A percentile compares a stretch with the other conserved stretches of the same genome.
phyloP scores from a whole-genome alignment of 2,329 filamentous ascomycete species.

The Laburnicola sp. region DNA sequence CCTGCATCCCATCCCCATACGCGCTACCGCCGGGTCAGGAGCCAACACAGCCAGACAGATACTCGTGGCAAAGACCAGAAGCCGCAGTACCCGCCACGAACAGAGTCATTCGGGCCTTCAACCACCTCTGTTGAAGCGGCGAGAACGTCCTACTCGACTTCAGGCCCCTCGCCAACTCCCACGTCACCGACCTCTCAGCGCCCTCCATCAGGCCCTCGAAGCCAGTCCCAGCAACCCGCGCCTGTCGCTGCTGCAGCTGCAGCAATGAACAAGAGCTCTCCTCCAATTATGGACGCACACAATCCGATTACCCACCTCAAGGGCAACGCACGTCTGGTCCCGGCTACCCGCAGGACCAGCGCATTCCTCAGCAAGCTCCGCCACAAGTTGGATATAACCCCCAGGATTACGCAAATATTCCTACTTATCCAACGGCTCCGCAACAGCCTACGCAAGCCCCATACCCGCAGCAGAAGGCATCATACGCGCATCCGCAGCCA shows the following conservation, averaged over 20 bases:
- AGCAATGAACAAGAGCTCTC: conserved; percentile 48
- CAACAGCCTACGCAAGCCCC: conserved; percentile 37
- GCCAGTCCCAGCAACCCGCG: conserved; percentile 52
- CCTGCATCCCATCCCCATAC: conserved; percentile 38
- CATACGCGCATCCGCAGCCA: conserved; percentile 43
- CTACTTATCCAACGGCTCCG: conserved; percentile 39
- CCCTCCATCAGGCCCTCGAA: conserved; percentile 52
- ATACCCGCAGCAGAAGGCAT: conserved; percentile 42
- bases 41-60: conserved; percentile 27
- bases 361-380: conserved; percentile 48
- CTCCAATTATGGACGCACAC: conserved; percentile 48
- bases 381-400: conserved; percentile 72
- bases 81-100: conserved; percentile 41
- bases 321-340: conserved; percentile 37
- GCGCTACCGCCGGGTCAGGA: conserved; percentile 46
- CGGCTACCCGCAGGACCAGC: conserved; percentile 46
- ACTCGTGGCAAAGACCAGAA: conserved; percentile 47
- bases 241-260: conserved; percentile 53
- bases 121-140: conserved; percentile 53
- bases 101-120: conserved; percentile 47
- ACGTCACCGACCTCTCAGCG: conserved; percentile 53
- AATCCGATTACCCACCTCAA: conserved; percentile 47
- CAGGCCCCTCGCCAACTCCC: conserved; percentile 43
- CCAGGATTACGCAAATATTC: conserved; percentile 66
- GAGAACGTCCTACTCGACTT: conserved; percentile 48